phyloP scores from a whole-genome alignment of 306 rosid genomes.

The Lupinus albus region DNA sequence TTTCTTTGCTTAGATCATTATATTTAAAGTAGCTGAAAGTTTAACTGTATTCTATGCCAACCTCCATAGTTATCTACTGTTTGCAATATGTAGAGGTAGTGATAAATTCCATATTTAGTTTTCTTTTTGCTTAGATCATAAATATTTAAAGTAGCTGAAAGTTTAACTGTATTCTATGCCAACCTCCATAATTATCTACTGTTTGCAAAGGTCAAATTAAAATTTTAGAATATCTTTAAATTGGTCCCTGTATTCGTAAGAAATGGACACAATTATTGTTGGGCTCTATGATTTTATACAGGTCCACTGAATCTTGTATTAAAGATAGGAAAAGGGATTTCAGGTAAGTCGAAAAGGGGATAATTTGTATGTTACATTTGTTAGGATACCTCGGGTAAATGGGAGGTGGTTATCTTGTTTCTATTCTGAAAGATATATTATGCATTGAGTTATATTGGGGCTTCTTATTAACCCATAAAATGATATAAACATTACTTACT shows the following conservation, averaged over 20 bases:
- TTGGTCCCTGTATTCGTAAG: constrained; percentile 15
- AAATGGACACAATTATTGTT: constrained; percentile 1
- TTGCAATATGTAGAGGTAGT: too few species aligned
- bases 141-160: constrained; percentile 10
- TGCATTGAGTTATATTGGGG: constrained; percentile 3
- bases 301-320: constrained; percentile 2
- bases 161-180: not conserved
- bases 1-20: not conserved
- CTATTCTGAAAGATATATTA: constrained; percentile 3
- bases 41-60: not conserved
- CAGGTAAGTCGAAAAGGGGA: constrained; percentile 9
- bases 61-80: constrained; percentile 12
- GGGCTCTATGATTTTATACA: constrained; percentile 5
- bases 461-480: constrained; percentile 25
- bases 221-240: constrained; percentile 14
- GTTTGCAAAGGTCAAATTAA: constrained; percentile 14
- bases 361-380: constrained; percentile 2
- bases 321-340: constrained; percentile 12
- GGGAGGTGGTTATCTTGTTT: constrained; percentile 24
- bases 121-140: constrained; percentile 14
- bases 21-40: constrained; percentile 13
- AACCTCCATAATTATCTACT: constrained; percentile 13
- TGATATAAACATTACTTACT: not conserved
- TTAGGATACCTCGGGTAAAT: not conserved
- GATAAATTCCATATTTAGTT: constrained; percentile 16